These are phyloP conservation scores for Fusarium pilosicola DNA, from an alignment of 2,329 filamentous ascomycete genomes.

Conservation along the genomic window DNA sequence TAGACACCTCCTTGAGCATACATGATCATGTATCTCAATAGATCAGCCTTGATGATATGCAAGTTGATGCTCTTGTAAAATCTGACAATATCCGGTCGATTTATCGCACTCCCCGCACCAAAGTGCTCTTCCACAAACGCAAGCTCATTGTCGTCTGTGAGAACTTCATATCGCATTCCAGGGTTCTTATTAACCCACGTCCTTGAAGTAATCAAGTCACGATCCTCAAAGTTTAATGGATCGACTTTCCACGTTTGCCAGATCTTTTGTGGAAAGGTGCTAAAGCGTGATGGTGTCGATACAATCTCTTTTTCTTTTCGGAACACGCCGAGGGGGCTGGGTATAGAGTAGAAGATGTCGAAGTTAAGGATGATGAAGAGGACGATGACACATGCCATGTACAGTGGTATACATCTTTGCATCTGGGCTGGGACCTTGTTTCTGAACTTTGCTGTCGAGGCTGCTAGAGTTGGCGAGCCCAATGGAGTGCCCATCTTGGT, in stretches of 20 bases:
- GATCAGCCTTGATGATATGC: constrained; percentile 72
- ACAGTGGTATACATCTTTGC: constrained; percentile 58
- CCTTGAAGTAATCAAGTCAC: constrained; percentile 67
- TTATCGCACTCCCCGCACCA: constrained; percentile 70
- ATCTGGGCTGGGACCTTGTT: constrained; percentile 58
- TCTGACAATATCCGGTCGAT: constrained; percentile 72
- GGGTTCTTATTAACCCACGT: constrained; percentile 76
- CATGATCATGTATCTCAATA: constrained; percentile 76
- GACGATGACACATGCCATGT: constrained; percentile 55
- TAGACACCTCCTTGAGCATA: constrained; percentile 82
- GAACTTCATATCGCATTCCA: constrained; percentile 72
- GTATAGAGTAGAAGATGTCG: constrained; percentile 50
- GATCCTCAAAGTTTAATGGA: constrained; percentile 72
- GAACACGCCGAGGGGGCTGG: constrained; percentile 34
- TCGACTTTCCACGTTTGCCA: constrained; percentile 83
- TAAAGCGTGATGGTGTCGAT: constrained; percentile 33
- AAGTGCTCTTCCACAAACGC: constrained; percentile 75
- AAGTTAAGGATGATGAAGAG: constrained; percentile 59
- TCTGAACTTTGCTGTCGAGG: constrained; percentile 50
- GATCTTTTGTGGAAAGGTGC: constrained; percentile 71
- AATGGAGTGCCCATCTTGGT: constrained; percentile 47
- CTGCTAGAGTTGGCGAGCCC: constrained; percentile 51
- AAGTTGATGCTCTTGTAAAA: constrained; percentile 69
- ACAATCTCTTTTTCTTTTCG: constrained; percentile 20
- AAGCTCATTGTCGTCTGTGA: constrained; percentile 75